phyloP scores from a whole-genome alignment of 768 basidiomycete genomes.

The Tulasnella calospora region DNA sequence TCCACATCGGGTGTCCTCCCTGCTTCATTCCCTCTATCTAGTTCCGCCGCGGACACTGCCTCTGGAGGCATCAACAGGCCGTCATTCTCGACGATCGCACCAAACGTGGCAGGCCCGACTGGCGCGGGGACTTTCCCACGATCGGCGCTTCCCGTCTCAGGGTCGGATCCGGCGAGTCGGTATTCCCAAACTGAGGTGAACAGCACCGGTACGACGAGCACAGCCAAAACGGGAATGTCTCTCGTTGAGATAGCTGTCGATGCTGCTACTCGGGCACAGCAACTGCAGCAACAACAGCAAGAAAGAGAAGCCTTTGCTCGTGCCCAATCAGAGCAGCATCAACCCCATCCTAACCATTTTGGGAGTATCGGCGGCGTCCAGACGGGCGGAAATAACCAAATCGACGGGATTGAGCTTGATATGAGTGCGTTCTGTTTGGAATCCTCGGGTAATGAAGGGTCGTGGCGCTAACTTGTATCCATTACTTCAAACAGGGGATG shows the following conservation, averaged over 20 bases:
- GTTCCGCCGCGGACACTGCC: background rate
- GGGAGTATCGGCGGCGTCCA: background rate
- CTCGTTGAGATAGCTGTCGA: constrained; percentile 22
- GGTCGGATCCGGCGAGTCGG: background rate
- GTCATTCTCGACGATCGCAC: background rate
- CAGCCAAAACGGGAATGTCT: constrained; percentile 15
- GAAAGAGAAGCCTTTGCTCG: constrained; percentile 6
- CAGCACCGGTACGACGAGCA: background rate
- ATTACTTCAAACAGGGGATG: background rate
- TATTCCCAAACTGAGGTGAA: constrained; percentile 10
- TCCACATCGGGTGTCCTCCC: background rate
- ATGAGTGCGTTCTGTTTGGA: background rate
- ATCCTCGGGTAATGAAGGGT: background rate
- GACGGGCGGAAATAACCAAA: background rate
- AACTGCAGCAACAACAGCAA: constrained; percentile 12
- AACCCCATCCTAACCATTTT: constrained; percentile 2
- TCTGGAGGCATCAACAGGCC: background rate
- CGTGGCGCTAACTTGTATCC: background rate
- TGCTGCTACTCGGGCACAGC: constrained; percentile 23
- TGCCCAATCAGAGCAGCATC: constrained; percentile 8
- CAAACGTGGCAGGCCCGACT: constrained; percentile 1
- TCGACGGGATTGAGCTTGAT: background rate
- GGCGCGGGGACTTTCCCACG: background rate
- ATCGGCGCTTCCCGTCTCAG: background rate
- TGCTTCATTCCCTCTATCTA: background rate